These are phyloP conservation scores for Amylostereum chailletii DNA, from an alignment of 1,284 basidiomycete species.

Conservation along the genomic window DNA sequence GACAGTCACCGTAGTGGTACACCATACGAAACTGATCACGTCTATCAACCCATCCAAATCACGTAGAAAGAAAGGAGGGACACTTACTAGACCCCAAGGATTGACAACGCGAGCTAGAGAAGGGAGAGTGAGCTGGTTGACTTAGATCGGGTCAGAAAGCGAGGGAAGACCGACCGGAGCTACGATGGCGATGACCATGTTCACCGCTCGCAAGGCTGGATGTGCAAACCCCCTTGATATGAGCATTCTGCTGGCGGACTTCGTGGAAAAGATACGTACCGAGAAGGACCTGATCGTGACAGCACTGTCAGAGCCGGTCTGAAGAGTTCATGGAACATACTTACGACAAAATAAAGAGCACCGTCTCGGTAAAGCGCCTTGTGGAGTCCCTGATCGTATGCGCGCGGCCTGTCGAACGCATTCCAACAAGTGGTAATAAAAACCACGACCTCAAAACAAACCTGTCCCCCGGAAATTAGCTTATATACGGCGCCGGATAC, in stretches of 20 bases:
- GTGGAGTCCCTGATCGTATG: slow-evolving; percentile 15
- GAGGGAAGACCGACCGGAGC: slow-evolving; percentile 19
- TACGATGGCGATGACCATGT: slow-evolving; percentile 17
- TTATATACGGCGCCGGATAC: not conserved
- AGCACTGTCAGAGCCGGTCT: slow-evolving; percentile 5
- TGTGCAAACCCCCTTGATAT: not conserved
- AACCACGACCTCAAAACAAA: slow-evolving; percentile 28
- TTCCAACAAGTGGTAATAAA: slow-evolving; percentile 27
- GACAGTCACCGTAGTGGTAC: slow-evolving; percentile 26
- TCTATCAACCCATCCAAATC: not conserved
- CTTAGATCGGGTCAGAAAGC: not conserved
- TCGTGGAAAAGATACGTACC: slow-evolving; percentile 10
- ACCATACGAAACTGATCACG: slow-evolving; percentile 30
- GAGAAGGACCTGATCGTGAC: slow-evolving; percentile 15
- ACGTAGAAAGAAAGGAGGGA: not conserved
- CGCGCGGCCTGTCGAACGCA: slow-evolving; percentile 23
- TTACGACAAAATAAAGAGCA: slow-evolving; percentile 28
- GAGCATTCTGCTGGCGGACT: too few species aligned
- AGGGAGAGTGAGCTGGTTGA: not conserved
- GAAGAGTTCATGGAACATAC: slow-evolving; percentile 9
- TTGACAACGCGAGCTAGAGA: slow-evolving; percentile 18
- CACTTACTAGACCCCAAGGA: slow-evolving; percentile 22
- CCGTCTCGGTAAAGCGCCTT: slow-evolving; percentile 26
- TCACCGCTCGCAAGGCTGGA: slow-evolving; percentile 21
- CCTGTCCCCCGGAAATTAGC: slow-evolving; percentile 13